phyloP scores from a whole-genome alignment of 805 yeast species.

The Lipomyces yamadae region DNA sequence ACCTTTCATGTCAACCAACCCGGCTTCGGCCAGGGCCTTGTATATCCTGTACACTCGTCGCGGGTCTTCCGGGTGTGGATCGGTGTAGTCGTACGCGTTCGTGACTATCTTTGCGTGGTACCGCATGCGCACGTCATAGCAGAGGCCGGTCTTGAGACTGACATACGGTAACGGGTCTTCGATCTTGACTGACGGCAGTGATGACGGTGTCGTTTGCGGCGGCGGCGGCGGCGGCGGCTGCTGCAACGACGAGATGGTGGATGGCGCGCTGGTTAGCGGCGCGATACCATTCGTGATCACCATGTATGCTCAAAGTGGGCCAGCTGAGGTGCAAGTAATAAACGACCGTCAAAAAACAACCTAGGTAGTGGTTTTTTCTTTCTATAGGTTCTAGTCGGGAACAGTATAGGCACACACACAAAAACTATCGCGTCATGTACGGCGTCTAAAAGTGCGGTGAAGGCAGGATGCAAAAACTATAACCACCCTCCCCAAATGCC shows the following conservation, averaged over 20 bases:
- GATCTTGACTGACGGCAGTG: not conserved
- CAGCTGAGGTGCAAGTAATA: not conserved
- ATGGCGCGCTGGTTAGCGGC: not conserved
- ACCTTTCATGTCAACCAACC: constrained; percentile 79
- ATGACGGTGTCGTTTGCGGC: not conserved
- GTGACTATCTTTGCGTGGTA: constrained; percentile 95
- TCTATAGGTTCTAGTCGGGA: too few species aligned
- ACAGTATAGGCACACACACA: too few species aligned
- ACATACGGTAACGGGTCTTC: constrained; percentile 31
- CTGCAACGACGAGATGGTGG: constrained; percentile 2
- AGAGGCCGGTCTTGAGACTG: constrained; percentile 76
- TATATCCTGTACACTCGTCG: constrained; percentile 92
- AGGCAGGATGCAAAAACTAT: too few species aligned
- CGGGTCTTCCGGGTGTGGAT: constrained; percentile 99
- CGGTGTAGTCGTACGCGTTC: constrained; percentile 89
- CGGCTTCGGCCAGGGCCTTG: constrained; percentile 92
- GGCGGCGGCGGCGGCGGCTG: constrained; percentile 46
- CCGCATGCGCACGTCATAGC: constrained; percentile 96
- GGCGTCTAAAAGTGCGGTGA: too few species aligned
- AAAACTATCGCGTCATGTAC: too few species aligned
- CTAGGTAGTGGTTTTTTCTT: too few species aligned
- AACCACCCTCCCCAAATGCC: too few species aligned
- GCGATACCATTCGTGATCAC: constrained; percentile 4
- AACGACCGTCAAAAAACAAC: too few species aligned
- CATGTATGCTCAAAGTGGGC: not conserved